These are phyloP conservation scores for Fusarium udum DNA, from an alignment of 2,329 filamentous ascomycete species.

Conservation along the genomic window DNA sequence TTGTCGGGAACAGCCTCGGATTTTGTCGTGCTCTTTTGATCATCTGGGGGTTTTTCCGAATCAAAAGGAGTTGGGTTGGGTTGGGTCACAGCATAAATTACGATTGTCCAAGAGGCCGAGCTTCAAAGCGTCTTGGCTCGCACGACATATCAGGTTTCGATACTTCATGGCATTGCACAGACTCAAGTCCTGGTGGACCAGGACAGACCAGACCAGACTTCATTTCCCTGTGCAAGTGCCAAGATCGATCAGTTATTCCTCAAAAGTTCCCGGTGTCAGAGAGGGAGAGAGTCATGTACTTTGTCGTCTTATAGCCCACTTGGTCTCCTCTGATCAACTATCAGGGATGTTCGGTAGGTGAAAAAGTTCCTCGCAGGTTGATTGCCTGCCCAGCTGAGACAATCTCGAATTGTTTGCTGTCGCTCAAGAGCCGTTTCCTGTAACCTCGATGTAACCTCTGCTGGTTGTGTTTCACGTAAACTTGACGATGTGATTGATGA, in stretches of 20 bases:
- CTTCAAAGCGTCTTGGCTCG: constrained; percentile 17
- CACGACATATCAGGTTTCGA: constrained; percentile 10
- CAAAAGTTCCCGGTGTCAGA: constrained; percentile 12
- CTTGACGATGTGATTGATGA: constrained; percentile 3
- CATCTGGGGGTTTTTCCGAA: neutral
- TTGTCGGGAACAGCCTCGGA: constrained; percentile 29
- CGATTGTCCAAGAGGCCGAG: constrained; percentile 3
- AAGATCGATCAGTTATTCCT: constrained; percentile 9
- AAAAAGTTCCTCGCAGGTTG: constrained; percentile 4
- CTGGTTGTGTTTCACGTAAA: constrained; percentile 24
- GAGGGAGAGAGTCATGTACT: constrained; percentile 9
- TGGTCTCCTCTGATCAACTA: neutral
- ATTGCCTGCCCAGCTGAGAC: constrained; percentile 21
- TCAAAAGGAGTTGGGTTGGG: constrained; percentile 1
- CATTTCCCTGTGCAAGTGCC: constrained; percentile 14
- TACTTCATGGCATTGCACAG: neutral
- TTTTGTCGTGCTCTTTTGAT: neutral
- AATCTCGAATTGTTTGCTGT: constrained; percentile 38
- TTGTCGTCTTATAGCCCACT: constrained; percentile 16
- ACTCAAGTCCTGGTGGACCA: constrained; percentile 1
- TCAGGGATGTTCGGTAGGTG: neutral
- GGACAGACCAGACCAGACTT: neutral
- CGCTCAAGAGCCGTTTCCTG: constrained; percentile 39
- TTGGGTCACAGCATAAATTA: constrained; percentile 1
- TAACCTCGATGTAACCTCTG: constrained; percentile 27